Evolutionary conservation across 2,329 filamentous ascomycete species (phyloP).

Genomic region (Aspergillus brasiliensis): DNA sequence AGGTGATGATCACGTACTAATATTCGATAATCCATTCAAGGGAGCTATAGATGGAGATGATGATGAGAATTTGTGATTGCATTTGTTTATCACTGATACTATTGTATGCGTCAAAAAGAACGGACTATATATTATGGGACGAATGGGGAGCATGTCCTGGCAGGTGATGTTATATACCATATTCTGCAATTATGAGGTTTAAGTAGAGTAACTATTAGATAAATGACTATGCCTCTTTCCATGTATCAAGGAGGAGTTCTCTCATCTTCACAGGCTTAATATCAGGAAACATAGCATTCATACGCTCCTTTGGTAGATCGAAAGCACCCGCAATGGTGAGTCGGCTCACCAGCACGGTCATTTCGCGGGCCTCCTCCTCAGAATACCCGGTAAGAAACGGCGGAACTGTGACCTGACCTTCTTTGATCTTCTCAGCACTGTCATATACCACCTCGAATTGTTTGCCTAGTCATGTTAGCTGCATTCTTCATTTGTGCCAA

Average conservation of each 20-base stretch:
- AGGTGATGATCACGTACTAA: background rate
- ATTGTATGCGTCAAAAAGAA: no score
- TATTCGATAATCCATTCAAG: background rate
- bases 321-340: slow-evolving; percentile 33
- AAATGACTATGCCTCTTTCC: slow-evolving; percentile 4
- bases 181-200: background rate
- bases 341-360: slow-evolving; percentile 30
- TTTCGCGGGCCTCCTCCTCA: slow-evolving; percentile 27
- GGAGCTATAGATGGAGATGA: background rate
- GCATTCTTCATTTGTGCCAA: background rate
- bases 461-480: slow-evolving; percentile 22
- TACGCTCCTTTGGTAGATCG: slow-evolving; percentile 27
- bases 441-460: slow-evolving; percentile 42
- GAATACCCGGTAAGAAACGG: slow-evolving; percentile 25
- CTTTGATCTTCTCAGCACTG: slow-evolving; percentile 33
- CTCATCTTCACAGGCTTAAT: slow-evolving; percentile 27
- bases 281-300: slow-evolving; percentile 27
- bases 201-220: background rate
- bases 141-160: background rate
- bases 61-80: background rate
- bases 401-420: slow-evolving; percentile 39
- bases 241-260: slow-evolving; percentile 22
- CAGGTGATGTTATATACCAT: background rate
- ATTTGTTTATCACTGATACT: background rate
- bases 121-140: background rate